Evolutionary conservation across 1,139 yeast species (phyloP).

Genomic region (Diutina sp.): DNA sequence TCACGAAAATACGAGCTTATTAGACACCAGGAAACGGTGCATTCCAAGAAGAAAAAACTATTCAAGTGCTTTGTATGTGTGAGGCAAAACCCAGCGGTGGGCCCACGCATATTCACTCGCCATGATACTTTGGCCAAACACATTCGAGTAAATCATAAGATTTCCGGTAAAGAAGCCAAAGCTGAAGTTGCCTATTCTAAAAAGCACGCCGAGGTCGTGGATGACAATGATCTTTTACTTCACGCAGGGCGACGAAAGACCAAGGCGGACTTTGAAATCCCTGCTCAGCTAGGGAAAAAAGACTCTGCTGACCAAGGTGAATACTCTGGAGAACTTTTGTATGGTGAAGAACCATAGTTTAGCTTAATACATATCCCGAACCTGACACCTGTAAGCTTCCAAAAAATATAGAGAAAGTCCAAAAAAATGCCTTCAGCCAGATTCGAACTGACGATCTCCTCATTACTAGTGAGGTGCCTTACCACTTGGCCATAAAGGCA

Average conservation of each 20-base stretch:
- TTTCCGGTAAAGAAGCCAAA: conserved; percentile 54
- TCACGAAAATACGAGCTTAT: conserved; percentile 91
- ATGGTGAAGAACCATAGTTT: neutral
- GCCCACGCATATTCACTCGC: conserved; percentile 72
- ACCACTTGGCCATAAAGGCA: conserved; percentile 25
- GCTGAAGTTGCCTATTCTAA: conserved; percentile 37
- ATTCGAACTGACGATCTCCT: conserved; percentile 84
- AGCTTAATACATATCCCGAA: too few relatives aligned
- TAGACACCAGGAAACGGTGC: conserved; percentile 93
- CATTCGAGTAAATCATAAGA: conserved; percentile 75
- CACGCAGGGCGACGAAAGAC: conserved; percentile 33
- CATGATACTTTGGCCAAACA: conserved; percentile 94
- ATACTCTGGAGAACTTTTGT: neutral
- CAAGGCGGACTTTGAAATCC: conserved; percentile 29
- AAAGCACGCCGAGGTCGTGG: conserved; percentile 31
- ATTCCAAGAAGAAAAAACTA: conserved; percentile 74
- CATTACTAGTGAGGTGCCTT: conserved; percentile 90
- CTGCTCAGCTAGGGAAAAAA: neutral
- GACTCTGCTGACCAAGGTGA: neutral
- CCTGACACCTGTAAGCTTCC: neutral
- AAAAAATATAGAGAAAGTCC: neutral
- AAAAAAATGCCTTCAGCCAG: conserved; percentile 59
- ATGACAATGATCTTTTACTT: conserved; percentile 7
- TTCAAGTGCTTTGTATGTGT: conserved; percentile 83
- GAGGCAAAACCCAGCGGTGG: conserved; percentile 37